Base-by-base conservation (phyloP, 2,329 filamentous ascomycete species). In the Cladophialophora chaetospira region DNA sequence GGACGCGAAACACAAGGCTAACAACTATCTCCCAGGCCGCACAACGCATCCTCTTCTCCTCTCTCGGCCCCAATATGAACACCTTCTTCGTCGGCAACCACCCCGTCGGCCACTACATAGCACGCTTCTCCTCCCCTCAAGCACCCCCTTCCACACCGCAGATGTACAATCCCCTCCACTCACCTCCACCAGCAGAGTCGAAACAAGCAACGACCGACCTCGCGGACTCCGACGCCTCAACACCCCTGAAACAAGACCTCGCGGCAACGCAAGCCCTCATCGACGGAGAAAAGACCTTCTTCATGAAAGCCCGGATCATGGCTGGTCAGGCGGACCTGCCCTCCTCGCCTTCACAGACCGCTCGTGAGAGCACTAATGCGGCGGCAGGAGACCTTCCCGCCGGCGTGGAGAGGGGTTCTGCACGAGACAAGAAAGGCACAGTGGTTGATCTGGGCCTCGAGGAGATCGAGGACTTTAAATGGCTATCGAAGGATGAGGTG, bases 221-320 rank as follows among this genome's bases (percentile, higher is more conserved):
- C 46, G 10, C 35, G 15, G 15, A 15, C 36, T 40, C 23, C 36
- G 36, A 17, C 33, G 6, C 25, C 42, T 63, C 28, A 44, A 6
- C n/a, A n/a, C 40, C 57, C 1, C 26, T 53, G 6, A 55, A 58
- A 45, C 53, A 58, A 43, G 53, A 60, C 19, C 31, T 58, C 9
- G 55, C 56, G 4, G 38, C 43, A n/a, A 44, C 57, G 23, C 38
- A 46, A 6, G 29, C 70, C 15, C 60, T 78, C 64, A 73, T 80
- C 53, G 75, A 80, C 55, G 91, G 89, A 52, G 83, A 88, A 69
- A 97, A 96, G 81, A 87, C 86, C 2, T 99, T 99, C 75, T 97
- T 96, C 81, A 84, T 97, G 79, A 97, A 97, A 80, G 89, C 86
- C 48, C 85, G 94, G 62, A 97, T 99, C 72, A 90, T 97, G 88